A percentile compares a stretch with the other conserved stretches of the same genome.
phyloP scores from a whole-genome alignment of 805 yeast genomes.

The Lipomyces yamanashiensis region DNA sequence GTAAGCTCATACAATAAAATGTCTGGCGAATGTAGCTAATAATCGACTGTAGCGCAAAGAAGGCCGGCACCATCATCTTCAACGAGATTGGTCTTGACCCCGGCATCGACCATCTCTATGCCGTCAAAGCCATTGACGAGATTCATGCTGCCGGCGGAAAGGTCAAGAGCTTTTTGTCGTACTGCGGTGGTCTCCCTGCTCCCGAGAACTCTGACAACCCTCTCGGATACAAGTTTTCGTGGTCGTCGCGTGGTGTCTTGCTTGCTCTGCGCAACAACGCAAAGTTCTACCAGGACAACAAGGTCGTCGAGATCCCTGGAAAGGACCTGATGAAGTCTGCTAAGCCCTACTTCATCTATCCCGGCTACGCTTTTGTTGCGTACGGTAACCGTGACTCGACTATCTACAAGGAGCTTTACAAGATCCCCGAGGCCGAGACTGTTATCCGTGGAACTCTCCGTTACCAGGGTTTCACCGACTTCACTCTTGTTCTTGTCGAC shows the following conservation, averaged over 20 bases:
- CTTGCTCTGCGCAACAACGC: slow-evolving; percentile 95
- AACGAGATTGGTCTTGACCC: slow-evolving; percentile 99
- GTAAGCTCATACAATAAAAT: slow-evolving; percentile 4
- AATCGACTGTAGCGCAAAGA: slow-evolving; percentile 53
- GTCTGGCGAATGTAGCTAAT: slow-evolving; percentile 39
- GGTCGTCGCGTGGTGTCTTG: slow-evolving; percentile 98
- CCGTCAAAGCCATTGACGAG: slow-evolving; percentile 97
- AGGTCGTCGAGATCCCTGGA: slow-evolving; percentile 76
- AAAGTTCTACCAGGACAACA: slow-evolving; percentile 83
- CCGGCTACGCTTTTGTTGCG: slow-evolving; percentile 91
- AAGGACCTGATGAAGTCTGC: slow-evolving; percentile 95
- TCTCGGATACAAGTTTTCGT: slow-evolving; percentile 96
- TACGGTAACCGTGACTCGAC: slow-evolving; percentile 99
- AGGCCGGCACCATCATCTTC: slow-evolving; percentile 97
- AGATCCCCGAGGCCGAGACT: slow-evolving; percentile 96
- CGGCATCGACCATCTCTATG: slow-evolving; percentile 97
- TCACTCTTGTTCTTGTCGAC: slow-evolving; percentile 92
- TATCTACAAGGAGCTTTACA: slow-evolving; percentile 85
- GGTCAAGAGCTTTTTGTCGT: slow-evolving; percentile 89
- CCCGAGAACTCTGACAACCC: slow-evolving; percentile 98
- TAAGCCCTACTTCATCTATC: slow-evolving; percentile 91
- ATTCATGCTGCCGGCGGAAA: slow-evolving; percentile 91
- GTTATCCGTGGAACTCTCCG: slow-evolving; percentile 96
- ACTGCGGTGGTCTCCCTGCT: slow-evolving; percentile 99
- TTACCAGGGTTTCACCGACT: slow-evolving; percentile 98